Base-by-base conservation (phyloP, 2,329 filamentous ascomycete genomes). In the Amphichorda felina region DNA sequence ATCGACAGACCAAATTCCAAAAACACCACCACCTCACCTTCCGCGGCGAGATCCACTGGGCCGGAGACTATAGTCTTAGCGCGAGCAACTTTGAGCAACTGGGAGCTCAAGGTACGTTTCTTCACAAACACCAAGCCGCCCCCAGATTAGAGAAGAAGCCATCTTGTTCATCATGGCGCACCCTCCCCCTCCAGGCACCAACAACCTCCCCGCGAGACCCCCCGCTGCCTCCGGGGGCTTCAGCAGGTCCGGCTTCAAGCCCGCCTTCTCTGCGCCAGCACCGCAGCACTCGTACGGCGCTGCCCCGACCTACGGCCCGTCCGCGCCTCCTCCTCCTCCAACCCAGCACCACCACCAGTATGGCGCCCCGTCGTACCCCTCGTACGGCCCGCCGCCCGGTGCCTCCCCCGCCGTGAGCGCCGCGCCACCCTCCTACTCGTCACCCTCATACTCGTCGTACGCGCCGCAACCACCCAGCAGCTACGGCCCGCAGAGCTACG, bases 171-270 rank as follows among this genome's bases (percentile, higher is more conserved):
- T 77, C 72, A 89, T 89, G 84, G 80, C 82, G 63, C 85, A 85
- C 72, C 80, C 82, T 62, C 80, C 79, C 55, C 81, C 82, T 81
- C 81, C 84, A 85, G 82, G 82, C 50, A 58, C 62, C 50, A 57
- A 45, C 51, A 58, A 56, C 47, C 79, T 93, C 27, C 85, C 85
- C 45, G 77, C 84, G 43, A 79, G 82, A 47, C 85, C 84, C 41
- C 83, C 84, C 29, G 72, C 77, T 8, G n/a, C 25, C 34, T 26
- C 19, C 16, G 35, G 31, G 5, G 38, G 35, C 36, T 36, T 37
- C 35, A 39, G 25, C 30, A 14, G 30, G 15, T 24, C 28, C 30
- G 59, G 59, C 43, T 65, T 65, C 51, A 63, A 57, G 45, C 62
- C 74, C 17, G 65, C 69, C 37, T 77, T 76, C 48, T 58, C 59